Evolutionary conservation across 1,284 basidiomycete genomes (phyloP).

Genomic region (Retiboletus fuscus): DNA sequence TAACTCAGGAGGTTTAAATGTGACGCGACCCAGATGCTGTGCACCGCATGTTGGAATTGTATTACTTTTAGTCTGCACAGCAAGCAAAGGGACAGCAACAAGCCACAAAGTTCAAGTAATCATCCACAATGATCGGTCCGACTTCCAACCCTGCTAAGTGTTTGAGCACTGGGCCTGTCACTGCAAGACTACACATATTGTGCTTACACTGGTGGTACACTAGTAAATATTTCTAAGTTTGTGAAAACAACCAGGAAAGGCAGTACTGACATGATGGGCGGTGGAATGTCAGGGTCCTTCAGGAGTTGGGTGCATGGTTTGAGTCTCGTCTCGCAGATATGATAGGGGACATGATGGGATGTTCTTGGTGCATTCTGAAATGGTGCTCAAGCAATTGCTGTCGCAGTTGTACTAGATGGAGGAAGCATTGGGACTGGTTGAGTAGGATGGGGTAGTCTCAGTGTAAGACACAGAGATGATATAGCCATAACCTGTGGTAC

Average conservation of each 20-base stretch:
- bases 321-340: no score
- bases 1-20: not conserved
- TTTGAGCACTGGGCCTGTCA: no score
- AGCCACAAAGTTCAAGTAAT: no score
- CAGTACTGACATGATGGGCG: slow-evolving; percentile 38
- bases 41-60: not conserved
- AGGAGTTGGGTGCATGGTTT: slow-evolving; percentile 61
- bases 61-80: not conserved
- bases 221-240: no score
- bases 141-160: not conserved
- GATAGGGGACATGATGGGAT: no score
- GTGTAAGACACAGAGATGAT: slow-evolving; percentile 56
- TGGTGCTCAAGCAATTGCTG: no score
- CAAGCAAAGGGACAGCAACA: no score
- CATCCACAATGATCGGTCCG: no score
- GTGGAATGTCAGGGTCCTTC: slow-evolving; percentile 58
- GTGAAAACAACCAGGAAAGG: slow-evolving; percentile 45
- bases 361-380: no score
- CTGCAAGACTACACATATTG: no score
- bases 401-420: slow-evolving; percentile 55
- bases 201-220: no score
- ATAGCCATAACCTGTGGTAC: slow-evolving; percentile 45
- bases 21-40: not conserved
- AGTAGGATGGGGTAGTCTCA: slow-evolving; percentile 46
- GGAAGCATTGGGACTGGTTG: slow-evolving; percentile 49